These are phyloP conservation scores for Monotropa hypopitys DNA, from an alignment of 179 eudicot genomes.

Conservation along the genomic window DNA sequence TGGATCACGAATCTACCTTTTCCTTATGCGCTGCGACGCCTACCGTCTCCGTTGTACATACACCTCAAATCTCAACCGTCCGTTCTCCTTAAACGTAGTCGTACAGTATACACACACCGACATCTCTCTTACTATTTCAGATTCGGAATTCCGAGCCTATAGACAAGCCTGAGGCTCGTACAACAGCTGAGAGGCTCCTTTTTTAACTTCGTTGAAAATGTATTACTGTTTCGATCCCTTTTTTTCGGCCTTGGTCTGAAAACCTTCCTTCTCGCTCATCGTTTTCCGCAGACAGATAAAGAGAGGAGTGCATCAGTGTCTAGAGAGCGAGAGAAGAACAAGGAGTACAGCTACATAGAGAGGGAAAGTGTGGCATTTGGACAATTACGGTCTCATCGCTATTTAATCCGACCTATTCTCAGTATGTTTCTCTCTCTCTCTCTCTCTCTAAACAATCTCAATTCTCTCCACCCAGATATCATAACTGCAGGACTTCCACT, in stretches of 20 bases:
- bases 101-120: constrained; percentile 7
- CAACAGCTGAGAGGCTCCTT: neutral
- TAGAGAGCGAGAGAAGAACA: neutral
- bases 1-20: neutral
- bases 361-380: constrained; percentile 3
- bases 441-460: constrained; percentile 10
- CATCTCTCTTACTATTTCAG: neutral
- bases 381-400: constrained; percentile 20
- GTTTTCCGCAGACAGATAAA: constrained; percentile 2
- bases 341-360: neutral
- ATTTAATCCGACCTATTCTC: neutral
- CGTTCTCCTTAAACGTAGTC: neutral
- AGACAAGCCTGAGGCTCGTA: neutral
- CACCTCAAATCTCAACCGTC: constrained; percentile 5
- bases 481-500: neutral
- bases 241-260: constrained; percentile 20
- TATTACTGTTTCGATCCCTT: constrained; percentile 12
- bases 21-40: neutral
- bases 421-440: constrained; percentile 13
- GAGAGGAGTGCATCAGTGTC: neutral
- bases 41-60: neutral
- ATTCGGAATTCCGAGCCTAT: constrained; percentile 1
- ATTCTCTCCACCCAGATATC: constrained; percentile 15
- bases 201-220: constrained; percentile 12
- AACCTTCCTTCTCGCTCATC: constrained; percentile 7